A percentile compares a stretch with the other conserved stretches of the same genome.
Evolutionary conservation across 192 early-diverging fungal genomes (phyloP).

Genomic region (Diversispora eburnea): DNA sequence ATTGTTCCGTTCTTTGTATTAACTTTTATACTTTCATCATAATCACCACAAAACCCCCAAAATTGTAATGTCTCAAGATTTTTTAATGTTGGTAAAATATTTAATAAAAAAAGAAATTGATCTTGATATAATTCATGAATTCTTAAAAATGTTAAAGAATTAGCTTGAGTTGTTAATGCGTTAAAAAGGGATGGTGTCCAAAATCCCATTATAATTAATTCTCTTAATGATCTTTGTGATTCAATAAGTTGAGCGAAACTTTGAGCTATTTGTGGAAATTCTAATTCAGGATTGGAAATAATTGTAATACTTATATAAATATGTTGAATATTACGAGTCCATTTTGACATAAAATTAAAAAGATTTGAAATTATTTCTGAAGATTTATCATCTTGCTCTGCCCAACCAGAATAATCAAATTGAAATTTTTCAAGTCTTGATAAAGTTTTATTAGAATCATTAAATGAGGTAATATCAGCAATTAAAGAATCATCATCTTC

Average conservation of each 20-base stretch:
- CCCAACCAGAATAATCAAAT: constrained; percentile 14
- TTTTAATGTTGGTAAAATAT: background rate
- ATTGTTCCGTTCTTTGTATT: too few relatives aligned
- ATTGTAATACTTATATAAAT: constrained; percentile 13
- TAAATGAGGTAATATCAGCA: constrained; percentile 1
- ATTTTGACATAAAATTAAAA: constrained; percentile 7
- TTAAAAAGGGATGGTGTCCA: constrained; percentile 7
- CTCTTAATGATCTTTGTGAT: background rate
- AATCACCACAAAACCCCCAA: too few relatives aligned
- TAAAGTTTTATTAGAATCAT: background rate
- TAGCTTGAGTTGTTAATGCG: background rate
- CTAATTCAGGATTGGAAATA: background rate
- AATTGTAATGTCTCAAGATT: constrained; percentile 17
- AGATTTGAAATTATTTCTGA: constrained; percentile 13
- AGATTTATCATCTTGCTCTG: background rate
- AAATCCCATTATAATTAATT: background rate
- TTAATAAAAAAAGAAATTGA: constrained; percentile 3
- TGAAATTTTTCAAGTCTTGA: constrained; percentile 12
- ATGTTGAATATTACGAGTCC: constrained; percentile 15
- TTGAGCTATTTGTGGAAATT: background rate
- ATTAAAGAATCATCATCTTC: constrained; percentile 18
- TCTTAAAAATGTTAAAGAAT: constrained; percentile 7
- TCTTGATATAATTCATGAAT: background rate
- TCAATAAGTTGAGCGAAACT: constrained; percentile 3
- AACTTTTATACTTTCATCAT: background rate